Base-by-base conservation (phyloP, 441 rosid genomes). In the Iberis amara region DNA sequence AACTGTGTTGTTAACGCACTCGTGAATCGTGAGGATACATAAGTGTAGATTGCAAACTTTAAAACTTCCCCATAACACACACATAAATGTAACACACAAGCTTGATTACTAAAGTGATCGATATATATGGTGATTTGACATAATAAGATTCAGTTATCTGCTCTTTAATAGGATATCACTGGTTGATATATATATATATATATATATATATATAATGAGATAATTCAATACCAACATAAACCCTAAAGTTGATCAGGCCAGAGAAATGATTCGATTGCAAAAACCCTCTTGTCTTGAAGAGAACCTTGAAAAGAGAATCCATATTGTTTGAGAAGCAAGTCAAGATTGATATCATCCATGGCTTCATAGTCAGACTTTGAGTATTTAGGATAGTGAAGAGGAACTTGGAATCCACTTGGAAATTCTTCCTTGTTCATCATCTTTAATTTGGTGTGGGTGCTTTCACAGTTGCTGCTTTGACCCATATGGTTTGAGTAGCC, bases 331-430 rank as follows among this genome's bases (percentile, higher is more conserved):
- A 78, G 78, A 51, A 79, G 82, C 76, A 72, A 45, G 70, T 82
- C 85, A 49, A 79, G 68, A 55, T 52, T 69, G 74, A 75, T 54
- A 42, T 70, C 80, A 55, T 76, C 76, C 89, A 77, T 82, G 57
- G 55, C 68, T 76, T 79, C 80, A 51, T 82, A 82, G 21, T 79
- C 85, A 26, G 68, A 47, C 54, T 68, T 75, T 4, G 61, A 60
- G 74, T 63, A 79, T 43, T 66, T 79, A 11, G 85, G 85, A 41
- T 75, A 82, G 56, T 75, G 89, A 52, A 79, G 81, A 13, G 89
- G 89, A 69, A 79, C 63, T 54, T 74, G 83, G 57, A 82, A 82
- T 2, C 78, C 76, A 36, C 67, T 60, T 36, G 73, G 69, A 46
- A 39, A 54, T n/a, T 57, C 75, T 41, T 68, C 72, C 44, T 51